Base-by-base conservation (phyloP, 2,329 filamentous ascomycete species). In the Juglanconis sp. region DNA sequence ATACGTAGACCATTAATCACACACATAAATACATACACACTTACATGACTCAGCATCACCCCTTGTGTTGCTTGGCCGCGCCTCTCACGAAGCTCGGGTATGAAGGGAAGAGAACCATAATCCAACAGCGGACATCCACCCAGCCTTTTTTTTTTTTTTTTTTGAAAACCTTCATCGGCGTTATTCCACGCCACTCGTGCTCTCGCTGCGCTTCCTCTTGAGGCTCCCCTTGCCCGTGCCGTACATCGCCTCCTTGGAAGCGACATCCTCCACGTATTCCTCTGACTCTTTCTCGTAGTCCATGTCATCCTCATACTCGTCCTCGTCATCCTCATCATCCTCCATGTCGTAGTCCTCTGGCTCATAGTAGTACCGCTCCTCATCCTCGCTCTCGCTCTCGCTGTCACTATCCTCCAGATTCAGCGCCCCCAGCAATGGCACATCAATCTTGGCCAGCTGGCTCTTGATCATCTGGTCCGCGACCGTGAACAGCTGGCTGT, bases 391-490 rank as follows among this genome's bases (percentile, higher is more conserved):
- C 52, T 77, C 76, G 49, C 73, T 76, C 61, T 75, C 75, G 53
- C 66, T 69, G 35, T 70, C 71, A 62, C 77, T 78, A 61, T 77
- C 72, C 36, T 79, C 76, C 64, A 80, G 77, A 56, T 73, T 74
- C 60, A 80, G 66, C 6, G 76, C 70, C 10, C 78, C 77, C 68
- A 80, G 69, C 59, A 80, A 67, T 46, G 78, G 78, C 62, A 80
- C 75, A 59, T 80, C 76, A 40, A 78, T 73, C 67, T 75, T 73
- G 52, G 74, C 73, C 64, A 79, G 72, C 66, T 80, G 77, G 65
- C 76, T 79, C 68, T 75, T 77, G 70, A 81, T 80, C 61, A 81
- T 70, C 62, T 77, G 74, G 65, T 79, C 77, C 53, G 78, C 77
- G 64, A 79, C 74, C 50, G 72, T 70, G 55, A 77, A 78, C 49